Base-by-base conservation (phyloP, 352 stramenopile species). In the Elongisporangium undulatum region DNA sequence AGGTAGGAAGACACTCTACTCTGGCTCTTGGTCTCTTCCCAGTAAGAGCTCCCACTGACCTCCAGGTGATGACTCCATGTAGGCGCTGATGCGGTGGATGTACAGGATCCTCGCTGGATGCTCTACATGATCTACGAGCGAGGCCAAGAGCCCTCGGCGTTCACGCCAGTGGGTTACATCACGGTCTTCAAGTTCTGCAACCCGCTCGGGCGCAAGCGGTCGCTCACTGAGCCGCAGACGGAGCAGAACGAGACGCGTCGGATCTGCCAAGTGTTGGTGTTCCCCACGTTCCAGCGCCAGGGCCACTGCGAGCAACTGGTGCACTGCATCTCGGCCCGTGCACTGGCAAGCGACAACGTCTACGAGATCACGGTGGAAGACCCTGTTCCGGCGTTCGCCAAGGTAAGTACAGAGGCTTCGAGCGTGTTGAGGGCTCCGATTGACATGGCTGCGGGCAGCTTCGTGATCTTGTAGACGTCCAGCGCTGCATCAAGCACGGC, bases 331-430 rank as follows among this genome's bases (percentile, higher is more conserved):
- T 77, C 81, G 62, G 58, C 64, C 49, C 76, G 80, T 53, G 79
- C 82, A 12, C 62, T 87, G 22, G 67, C 66, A 1, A 82, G 85
- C 41, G 53, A 63, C 15, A 71, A 69, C 23, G 75, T 95, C 8
- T 90, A 93, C 63, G 84, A 95, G 61, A 68, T 95, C 17, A 95
- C 86, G 0, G 84, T 95, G 51, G 86, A 95, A 58, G 86, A 95
- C 60, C 86, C 86, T 0, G 82, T 92, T 10, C 81, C 86, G 13
- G 86, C 79, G 6, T 95, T 95, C 56, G 68, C 80, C 22, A 77
- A 64, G 54, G 81, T 90, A 59, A 52, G 68, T 74, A 58, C 55
- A 12, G 10, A 34, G 49, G 38, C 38, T 22, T 53, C 19, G 49
- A 20, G 21, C 3, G 50, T 21, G 19, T 39, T 23, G 38, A 49